Conservation (phyloP, 345 rosid genomes). For the Eucalyptus virginea region DNA sequence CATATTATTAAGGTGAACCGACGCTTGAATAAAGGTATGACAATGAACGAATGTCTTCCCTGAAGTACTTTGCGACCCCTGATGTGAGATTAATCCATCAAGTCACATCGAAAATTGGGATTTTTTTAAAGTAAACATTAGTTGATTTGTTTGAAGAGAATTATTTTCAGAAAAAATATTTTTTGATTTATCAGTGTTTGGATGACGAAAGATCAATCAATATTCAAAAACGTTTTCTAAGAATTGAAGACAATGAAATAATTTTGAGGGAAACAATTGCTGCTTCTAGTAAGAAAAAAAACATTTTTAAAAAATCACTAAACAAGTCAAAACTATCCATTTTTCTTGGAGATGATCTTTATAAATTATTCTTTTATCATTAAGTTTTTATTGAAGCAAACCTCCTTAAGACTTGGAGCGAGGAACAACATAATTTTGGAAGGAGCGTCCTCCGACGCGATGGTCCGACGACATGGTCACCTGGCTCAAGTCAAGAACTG, state of each 20-base stretch:
- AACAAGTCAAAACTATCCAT: background rate
- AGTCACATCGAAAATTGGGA: background rate
- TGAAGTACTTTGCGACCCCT: background rate
- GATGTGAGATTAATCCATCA: background rate
- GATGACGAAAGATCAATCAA: background rate
- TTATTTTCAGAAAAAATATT: background rate
- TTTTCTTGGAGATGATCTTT: background rate
- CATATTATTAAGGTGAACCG: background rate
- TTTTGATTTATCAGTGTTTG: background rate
- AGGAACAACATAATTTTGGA: background rate
- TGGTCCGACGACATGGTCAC: background rate
- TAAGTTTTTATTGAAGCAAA: background rate
- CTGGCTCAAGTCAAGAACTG: background rate
- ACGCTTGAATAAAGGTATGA: background rate
- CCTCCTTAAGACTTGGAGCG: background rate
- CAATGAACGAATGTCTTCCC: background rate
- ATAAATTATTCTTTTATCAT: background rate
- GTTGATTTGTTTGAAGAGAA: background rate
- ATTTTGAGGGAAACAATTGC: background rate
- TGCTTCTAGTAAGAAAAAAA: no score
- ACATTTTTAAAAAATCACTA: background rate
- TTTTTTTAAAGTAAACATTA: background rate
- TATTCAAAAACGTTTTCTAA: background rate
- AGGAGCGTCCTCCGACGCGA: background rate
- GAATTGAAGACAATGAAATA: background rate